A percentile compares a stretch with the other conserved stretches of the same genome.
Evolutionary conservation across 805 yeast genomes (phyloP).

Genomic region (Teunomyces kruisii): DNA sequence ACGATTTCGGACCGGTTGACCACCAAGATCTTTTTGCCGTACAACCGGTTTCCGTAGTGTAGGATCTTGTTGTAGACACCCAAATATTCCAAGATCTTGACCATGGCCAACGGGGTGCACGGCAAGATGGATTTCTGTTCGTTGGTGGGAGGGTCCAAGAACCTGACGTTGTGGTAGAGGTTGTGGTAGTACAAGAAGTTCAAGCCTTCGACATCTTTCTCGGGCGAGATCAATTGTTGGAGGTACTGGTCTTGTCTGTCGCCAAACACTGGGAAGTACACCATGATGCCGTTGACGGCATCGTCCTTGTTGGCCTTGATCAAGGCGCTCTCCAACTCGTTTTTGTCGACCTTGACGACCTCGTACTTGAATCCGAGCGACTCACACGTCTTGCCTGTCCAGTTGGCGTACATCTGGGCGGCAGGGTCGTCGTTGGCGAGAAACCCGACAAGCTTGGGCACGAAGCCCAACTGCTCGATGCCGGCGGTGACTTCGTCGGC

Average conservation of each 20-base stretch:
- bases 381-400: constrained; percentile 91
- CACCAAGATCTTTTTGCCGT: constrained; percentile 87
- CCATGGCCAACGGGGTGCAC: constrained; percentile 94
- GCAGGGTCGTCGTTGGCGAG: constrained; percentile 94
- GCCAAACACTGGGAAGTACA: constrained; percentile 96
- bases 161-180: constrained; percentile 90
- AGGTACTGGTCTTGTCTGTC: constrained; percentile 92
- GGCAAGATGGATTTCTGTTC: constrained; percentile 85
- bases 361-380: constrained; percentile 85
- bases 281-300: constrained; percentile 86
- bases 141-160: constrained; percentile 65
- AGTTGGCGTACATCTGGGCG: constrained; percentile 89
- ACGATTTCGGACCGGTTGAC: constrained; percentile 96
- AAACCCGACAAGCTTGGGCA: constrained; percentile 85
- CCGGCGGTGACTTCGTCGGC: constrained; percentile 66
- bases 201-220: constrained; percentile 95
- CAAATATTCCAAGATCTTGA: constrained; percentile 86
- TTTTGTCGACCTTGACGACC: constrained; percentile 70
- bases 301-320: constrained; percentile 79
- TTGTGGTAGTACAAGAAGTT: constrained; percentile 89
- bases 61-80: constrained; percentile 81
- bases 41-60: constrained; percentile 87
- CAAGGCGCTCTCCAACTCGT: constrained; percentile 79
- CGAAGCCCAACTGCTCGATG: constrained; percentile 50
- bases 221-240: constrained; percentile 88